Conservation (phyloP, 176 grass and related monocot species). For the Musa acuminata region DNA sequence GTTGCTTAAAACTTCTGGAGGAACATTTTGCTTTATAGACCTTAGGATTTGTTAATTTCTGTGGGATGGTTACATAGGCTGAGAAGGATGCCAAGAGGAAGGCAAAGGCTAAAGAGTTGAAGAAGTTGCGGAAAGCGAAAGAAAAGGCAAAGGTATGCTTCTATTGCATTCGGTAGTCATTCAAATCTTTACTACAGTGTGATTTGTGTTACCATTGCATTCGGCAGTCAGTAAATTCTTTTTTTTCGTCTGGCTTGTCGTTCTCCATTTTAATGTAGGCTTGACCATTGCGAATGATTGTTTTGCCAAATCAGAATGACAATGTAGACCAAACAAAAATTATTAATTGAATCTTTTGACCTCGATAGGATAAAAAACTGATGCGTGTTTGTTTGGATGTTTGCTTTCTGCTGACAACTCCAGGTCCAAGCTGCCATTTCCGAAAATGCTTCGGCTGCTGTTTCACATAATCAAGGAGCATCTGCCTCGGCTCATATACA, state of each 20-base stretch:
- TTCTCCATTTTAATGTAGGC: neutral
- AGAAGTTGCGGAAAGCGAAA: constrained; percentile 81
- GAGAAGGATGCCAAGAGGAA: constrained; percentile 98
- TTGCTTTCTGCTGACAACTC: neutral
- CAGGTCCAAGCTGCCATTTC: constrained; percentile 50
- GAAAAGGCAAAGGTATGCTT: constrained; percentile 66
- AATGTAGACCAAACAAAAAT: neutral
- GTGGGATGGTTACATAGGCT: constrained; percentile 29
- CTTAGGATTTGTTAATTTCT: neutral
- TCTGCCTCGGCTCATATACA: constrained; percentile 29
- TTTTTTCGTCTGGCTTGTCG: neutral
- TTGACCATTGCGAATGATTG: no score
- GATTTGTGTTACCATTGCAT: neutral
- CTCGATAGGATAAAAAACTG: neutral
- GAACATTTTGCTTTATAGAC: neutral
- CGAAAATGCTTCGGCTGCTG: constrained; percentile 27
- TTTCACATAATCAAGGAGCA: constrained; percentile 28
- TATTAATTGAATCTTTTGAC: neutral
- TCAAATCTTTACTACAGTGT: neutral
- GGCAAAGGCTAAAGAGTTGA: constrained; percentile 86
- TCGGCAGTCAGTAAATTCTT: neutral
- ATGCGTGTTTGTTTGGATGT: neutral
- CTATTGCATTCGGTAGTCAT: neutral
- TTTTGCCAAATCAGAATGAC: neutral
- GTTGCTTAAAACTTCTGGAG: neutral